phyloP scores from a whole-genome alignment of 2,329 filamentous ascomycete species.

The Diaporthe humulicola region DNA sequence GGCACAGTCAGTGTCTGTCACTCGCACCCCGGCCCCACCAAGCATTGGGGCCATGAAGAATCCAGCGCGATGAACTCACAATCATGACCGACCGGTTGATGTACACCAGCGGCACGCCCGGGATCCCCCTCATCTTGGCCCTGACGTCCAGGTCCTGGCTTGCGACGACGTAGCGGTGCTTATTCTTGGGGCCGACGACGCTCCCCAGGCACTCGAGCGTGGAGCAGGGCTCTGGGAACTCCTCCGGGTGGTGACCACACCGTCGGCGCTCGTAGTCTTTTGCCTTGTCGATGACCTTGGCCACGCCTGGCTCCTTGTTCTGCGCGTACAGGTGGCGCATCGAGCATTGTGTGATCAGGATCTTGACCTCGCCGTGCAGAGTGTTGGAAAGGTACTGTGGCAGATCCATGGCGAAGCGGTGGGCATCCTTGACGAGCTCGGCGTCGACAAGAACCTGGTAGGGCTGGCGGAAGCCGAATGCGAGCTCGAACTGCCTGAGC shows the following conservation, averaged over 20 bases:
- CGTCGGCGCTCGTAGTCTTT: constrained; percentile 80
- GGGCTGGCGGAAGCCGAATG: constrained; percentile 91
- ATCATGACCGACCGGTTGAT: constrained; percentile 85
- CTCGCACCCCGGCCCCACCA: constrained; percentile 43
- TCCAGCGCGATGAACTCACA: constrained; percentile 52
- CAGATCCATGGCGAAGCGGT: constrained; percentile 92
- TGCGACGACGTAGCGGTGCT: constrained; percentile 83
- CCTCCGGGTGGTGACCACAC: constrained; percentile 81
- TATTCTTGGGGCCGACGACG: constrained; percentile 88
- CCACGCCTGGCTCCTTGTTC: constrained; percentile 65
- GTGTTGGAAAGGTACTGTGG: constrained; percentile 40
- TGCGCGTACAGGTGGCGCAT: constrained; percentile 80
- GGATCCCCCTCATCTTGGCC: constrained; percentile 73
- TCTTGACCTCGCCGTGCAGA: constrained; percentile 83
- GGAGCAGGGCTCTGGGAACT: constrained; percentile 78
- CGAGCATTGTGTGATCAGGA: constrained; percentile 76
- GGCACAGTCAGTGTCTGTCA: not conserved
- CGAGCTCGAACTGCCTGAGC: constrained; percentile 90
- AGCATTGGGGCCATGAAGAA: not conserved
- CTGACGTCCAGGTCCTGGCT: constrained; percentile 77
- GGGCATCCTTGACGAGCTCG: constrained; percentile 84
- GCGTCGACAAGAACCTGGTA: constrained; percentile 95
- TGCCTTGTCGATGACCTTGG: constrained; percentile 77
- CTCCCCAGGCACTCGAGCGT: constrained; percentile 78
- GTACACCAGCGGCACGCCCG: constrained; percentile 83